Conservation (phyloP, 257 asterid genomes). For the Scutellaria baicalensis region DNA sequence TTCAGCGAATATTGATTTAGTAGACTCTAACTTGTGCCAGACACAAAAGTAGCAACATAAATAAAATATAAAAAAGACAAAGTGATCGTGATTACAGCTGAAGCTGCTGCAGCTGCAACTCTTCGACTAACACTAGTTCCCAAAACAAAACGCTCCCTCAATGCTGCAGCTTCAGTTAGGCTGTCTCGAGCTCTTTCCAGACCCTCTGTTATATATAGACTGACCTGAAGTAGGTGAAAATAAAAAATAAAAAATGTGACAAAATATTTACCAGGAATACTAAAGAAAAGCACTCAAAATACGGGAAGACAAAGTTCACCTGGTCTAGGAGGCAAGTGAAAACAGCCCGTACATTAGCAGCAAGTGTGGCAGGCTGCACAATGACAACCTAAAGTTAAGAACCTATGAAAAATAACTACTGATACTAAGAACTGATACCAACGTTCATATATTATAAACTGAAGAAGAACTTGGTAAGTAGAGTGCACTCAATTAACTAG, state of each 20-base stretch:
- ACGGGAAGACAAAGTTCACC: conserved; percentile 36
- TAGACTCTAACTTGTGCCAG: background rate
- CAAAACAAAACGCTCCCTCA: conserved; percentile 90
- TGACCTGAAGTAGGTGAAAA: conserved; percentile 52
- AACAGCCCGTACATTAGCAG: conserved; percentile 79
- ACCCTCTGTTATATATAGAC: conserved; percentile 87
- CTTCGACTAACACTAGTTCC: conserved; percentile 87
- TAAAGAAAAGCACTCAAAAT: conserved; percentile 13
- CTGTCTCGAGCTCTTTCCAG: conserved; percentile 94
- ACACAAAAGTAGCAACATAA: background rate
- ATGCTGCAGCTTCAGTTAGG: conserved; percentile 90
- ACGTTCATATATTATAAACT: background rate
- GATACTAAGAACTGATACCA: background rate
- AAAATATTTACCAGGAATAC: background rate
- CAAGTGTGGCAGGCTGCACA: conserved; percentile 83
- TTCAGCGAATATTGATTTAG: background rate
- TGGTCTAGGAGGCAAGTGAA: conserved; percentile 94
- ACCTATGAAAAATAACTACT: background rate
- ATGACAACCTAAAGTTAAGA: conserved; percentile 16
- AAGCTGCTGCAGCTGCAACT: conserved; percentile 98
- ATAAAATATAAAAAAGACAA: background rate
- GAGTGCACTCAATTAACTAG: background rate
- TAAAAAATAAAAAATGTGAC: background rate
- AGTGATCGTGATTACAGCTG: conserved; percentile 64
- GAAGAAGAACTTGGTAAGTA: background rate